These are phyloP conservation scores for Quercus lobata DNA, from an alignment of 331 rosid genomes.

Conservation along the genomic window DNA sequence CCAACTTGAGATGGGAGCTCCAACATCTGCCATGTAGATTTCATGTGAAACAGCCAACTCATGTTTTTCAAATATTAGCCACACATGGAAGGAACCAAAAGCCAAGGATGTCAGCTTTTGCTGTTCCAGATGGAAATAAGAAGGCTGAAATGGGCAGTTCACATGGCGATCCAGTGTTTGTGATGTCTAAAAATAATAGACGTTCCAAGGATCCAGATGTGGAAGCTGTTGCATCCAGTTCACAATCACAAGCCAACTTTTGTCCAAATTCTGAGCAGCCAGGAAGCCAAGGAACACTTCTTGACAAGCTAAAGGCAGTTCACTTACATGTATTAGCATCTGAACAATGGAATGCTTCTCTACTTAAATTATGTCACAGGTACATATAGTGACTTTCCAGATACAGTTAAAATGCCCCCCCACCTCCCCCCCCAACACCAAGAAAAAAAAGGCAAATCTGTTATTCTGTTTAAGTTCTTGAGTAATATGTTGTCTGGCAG, in stretches of 20 bases:
- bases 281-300: neutral
- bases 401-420: too few relatives aligned
- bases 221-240: neutral
- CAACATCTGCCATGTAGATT: neutral
- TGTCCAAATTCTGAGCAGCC: neutral
- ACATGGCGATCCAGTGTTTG: neutral
- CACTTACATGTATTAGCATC: constrained; percentile 6
- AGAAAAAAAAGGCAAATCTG: too few relatives aligned
- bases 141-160: neutral
- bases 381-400: neutral
- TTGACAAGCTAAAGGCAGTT: neutral
- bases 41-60: neutral
- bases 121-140: neutral
- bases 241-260: neutral
- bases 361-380: constrained; percentile 1
- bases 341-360: constrained; percentile 1
- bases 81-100: neutral
- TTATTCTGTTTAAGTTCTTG: neutral
- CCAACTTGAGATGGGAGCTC: neutral
- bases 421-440: too few relatives aligned
- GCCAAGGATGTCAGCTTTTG: neutral
- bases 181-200: neutral
- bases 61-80: neutral
- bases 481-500: neutral
- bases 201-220: neutral